These are phyloP conservation scores for Basipetospora chlamydospora DNA, from an alignment of 2,329 filamentous ascomycete genomes.

Conservation along the genomic window DNA sequence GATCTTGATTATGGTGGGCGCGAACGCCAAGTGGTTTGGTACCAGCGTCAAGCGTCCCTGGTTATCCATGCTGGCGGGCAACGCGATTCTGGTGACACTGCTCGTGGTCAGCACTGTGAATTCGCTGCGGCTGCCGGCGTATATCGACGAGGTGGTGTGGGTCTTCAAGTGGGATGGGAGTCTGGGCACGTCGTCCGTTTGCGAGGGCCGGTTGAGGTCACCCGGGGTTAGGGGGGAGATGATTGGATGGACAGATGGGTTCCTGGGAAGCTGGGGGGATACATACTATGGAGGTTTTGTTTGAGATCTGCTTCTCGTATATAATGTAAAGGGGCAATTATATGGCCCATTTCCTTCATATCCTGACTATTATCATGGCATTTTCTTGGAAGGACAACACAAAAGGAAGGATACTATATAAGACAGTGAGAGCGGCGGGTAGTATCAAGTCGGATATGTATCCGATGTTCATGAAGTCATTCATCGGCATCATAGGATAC, in stretches of 20 bases:
- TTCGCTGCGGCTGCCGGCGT: slow-evolving; percentile 4
- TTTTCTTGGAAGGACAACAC: no score
- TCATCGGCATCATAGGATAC: no score
- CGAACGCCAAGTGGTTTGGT: slow-evolving; percentile 5
- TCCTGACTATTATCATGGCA: no score
- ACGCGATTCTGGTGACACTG: slow-evolving; percentile 5
- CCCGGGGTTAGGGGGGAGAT: slow-evolving; percentile 4
- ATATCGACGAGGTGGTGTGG: slow-evolving; percentile 3
- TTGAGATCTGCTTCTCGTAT: no score
- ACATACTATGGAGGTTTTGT: neutral
- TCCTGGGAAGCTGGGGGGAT: slow-evolving; percentile 2
- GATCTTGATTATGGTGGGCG: slow-evolving; percentile 6
- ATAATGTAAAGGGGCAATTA: no score
- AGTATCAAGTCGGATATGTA: no score
- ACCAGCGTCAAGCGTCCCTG: slow-evolving; percentile 8
- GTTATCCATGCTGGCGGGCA: slow-evolving; percentile 9
- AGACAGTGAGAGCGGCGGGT: no score
- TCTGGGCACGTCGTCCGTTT: slow-evolving; percentile 3
- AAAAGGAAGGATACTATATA: no score
- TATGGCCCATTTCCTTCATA: no score
- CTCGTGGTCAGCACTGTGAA: slow-evolving; percentile 3
- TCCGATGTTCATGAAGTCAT: no score
- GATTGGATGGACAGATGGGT: slow-evolving; percentile 3
- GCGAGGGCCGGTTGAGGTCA: slow-evolving; percentile 1
- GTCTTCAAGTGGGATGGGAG: slow-evolving; percentile 7